Evolutionary conservation across 805 yeast genomes (phyloP).

Genomic region (Teunomyces aglyptinius): DNA sequence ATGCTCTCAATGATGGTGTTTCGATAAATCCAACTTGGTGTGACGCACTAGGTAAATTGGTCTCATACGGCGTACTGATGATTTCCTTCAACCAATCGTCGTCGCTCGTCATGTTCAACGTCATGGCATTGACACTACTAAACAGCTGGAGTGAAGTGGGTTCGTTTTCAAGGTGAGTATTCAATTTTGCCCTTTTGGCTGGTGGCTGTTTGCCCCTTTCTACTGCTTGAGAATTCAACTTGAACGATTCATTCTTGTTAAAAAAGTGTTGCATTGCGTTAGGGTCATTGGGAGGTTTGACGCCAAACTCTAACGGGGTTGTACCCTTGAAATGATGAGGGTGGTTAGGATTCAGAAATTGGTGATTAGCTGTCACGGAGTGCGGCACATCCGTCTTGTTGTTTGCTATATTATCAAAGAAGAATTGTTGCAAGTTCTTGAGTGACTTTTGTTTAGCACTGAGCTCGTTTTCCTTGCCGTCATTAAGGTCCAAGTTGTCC

Average conservation of each 20-base stretch:
- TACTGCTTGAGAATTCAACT: conserved; percentile 4
- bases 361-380: conserved; percentile 8
- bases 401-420: conserved; percentile 7
- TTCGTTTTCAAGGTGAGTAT: background rate
- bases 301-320: conserved; percentile 35
- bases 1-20: conserved; percentile 22
- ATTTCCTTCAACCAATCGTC: conserved; percentile 72
- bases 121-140: conserved; percentile 6
- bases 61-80: conserved; percentile 63
- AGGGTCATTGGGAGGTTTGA: conserved; percentile 20
- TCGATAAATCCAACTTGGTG: conserved; percentile 61
- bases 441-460: conserved; percentile 9
- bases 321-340: conserved; percentile 41
- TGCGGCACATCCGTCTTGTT: background rate
- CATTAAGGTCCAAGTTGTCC: conserved; percentile 24
- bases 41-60: conserved; percentile 49
- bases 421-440: conserved; percentile 13
- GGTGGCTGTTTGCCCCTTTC: conserved; percentile 5
- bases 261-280: conserved; percentile 9
- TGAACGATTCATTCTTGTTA: conserved; percentile 5
- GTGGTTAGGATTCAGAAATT: conserved; percentile 35
- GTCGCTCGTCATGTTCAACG: conserved; percentile 14
- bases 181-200: conserved; percentile 4
- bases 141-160: background rate
- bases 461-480: conserved; percentile 5